Conservation (phyloP, 2,329 filamentous ascomycete genomes). For the Rachicladosporium sp. region DNA sequence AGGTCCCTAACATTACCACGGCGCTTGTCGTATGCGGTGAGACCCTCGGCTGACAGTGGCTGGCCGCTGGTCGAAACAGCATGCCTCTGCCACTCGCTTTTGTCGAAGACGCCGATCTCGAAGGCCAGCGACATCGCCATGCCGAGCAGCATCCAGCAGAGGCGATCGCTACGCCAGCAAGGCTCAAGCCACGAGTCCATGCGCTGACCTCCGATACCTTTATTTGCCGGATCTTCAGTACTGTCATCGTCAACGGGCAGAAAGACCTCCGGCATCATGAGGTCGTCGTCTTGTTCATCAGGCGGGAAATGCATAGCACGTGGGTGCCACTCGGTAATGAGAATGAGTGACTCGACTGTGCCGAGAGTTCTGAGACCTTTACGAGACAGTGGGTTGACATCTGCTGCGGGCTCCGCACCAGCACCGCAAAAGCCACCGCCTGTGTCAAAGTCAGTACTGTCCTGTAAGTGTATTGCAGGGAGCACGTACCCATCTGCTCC, state of each 20-base stretch:
- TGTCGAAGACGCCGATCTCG: slow-evolving; percentile 90
- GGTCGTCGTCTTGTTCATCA: slow-evolving; percentile 51
- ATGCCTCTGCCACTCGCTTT: slow-evolving; percentile 47
- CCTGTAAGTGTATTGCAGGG: too few relatives aligned
- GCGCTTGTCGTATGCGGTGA: slow-evolving; percentile 64
- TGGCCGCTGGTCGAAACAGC: slow-evolving; percentile 39
- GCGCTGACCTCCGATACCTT: slow-evolving; percentile 64
- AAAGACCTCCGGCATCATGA: slow-evolving; percentile 57
- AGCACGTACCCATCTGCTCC: slow-evolving; percentile 59
- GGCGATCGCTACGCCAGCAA: slow-evolving; percentile 78
- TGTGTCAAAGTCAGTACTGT: too few relatives aligned
- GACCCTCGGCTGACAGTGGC: slow-evolving; percentile 38
- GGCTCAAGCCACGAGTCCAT: slow-evolving; percentile 96
- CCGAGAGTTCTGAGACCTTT: slow-evolving; percentile 75
- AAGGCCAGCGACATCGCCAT: slow-evolving; percentile 83
- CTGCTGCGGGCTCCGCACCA: slow-evolving; percentile 54
- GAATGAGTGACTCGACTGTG: slow-evolving; percentile 85
- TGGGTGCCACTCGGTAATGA: slow-evolving; percentile 95
- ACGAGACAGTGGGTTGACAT: slow-evolving; percentile 45
- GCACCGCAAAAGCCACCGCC: slow-evolving; percentile 70
- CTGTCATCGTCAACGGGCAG: slow-evolving; percentile 48
- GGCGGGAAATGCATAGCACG: slow-evolving; percentile 85
- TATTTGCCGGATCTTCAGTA: slow-evolving; percentile 39
- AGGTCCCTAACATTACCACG: slow-evolving; percentile 73
- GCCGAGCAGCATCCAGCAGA: slow-evolving; percentile 96